phyloP scores from a whole-genome alignment of 371 early-diverging fungal genomes.

The Apophysomyces ossiformis region DNA sequence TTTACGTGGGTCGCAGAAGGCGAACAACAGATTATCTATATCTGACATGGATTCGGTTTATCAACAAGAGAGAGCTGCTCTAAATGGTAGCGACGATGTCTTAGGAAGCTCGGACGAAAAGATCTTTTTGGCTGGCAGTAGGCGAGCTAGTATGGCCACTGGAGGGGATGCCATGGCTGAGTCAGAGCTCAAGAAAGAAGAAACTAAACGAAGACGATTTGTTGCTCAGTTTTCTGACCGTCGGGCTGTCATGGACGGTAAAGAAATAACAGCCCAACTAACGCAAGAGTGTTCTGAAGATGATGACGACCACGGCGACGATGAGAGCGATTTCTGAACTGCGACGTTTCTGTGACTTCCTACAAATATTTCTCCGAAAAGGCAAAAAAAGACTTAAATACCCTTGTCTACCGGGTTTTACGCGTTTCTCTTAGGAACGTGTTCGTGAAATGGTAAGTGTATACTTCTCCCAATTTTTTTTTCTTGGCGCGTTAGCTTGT shows the following conservation, averaged over 20 bases:
- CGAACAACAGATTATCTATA: neutral
- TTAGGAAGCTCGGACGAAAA: constrained; percentile 44
- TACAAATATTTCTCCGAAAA: neutral
- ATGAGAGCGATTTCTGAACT: constrained; percentile 4
- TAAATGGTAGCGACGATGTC: constrained; percentile 31
- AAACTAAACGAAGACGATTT: constrained; percentile 56
- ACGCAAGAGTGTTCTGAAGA: constrained; percentile 6
- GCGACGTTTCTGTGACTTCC: neutral
- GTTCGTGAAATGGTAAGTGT: neutral
- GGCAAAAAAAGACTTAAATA: no score
- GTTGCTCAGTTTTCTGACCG: constrained; percentile 87
- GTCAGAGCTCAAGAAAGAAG: constrained; percentile 29
- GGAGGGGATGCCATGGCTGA: constrained; percentile 20
- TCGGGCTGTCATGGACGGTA: constrained; percentile 22
- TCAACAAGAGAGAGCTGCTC: constrained; percentile 3
- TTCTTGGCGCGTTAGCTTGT: neutral
- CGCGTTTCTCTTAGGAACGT: no score
- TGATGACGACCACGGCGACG: constrained; percentile 9
- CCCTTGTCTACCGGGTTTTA: neutral
- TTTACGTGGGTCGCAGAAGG: neutral
- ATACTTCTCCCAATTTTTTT: neutral
- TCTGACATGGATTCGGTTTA: no score
- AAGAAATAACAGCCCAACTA: constrained; percentile 19
- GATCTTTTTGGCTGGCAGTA: constrained; percentile 31
- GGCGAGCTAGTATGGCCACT: constrained; percentile 43